Evolutionary conservation across 306 rosid genomes (phyloP).

Genomic region (Vachellia pachyceras): DNA sequence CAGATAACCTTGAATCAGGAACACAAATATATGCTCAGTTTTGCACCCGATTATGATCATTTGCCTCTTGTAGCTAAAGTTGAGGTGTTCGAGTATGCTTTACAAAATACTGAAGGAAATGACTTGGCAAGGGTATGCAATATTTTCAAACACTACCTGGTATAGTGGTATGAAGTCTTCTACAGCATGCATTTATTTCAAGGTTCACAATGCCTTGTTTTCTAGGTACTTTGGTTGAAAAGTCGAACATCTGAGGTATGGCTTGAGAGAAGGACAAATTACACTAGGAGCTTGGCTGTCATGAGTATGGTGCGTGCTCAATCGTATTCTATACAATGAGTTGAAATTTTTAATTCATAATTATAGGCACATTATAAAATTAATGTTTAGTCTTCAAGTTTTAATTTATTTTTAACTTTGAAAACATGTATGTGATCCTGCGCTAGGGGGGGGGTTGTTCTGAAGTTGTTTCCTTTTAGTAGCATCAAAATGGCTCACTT

Average conservation of each 20-base stretch:
- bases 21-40: conserved; percentile 91
- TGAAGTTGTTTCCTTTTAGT: conserved; percentile 24
- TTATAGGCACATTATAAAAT: conserved; percentile 13
- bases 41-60: conserved; percentile 97
- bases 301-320: conserved; percentile 90
- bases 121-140: conserved; percentile 78
- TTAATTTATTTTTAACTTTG: conserved; percentile 1
- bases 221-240: conserved; percentile 96
- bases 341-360: conserved; percentile 26
- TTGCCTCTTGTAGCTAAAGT: conserved; percentile 96
- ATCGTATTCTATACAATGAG: conserved; percentile 25
- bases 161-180: background rate
- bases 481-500: background rate
- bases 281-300: conserved; percentile 97
- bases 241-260: conserved; percentile 98
- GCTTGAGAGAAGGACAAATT: conserved; percentile 98
- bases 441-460: no score
- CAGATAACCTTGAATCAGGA: conserved; percentile 96
- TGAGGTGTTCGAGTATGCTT: conserved; percentile 95
- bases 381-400: background rate
- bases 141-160: conserved; percentile 22
- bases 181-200: conserved; percentile 35
- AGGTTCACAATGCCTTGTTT: conserved; percentile 38
- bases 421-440: conserved; percentile 16
- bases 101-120: conserved; percentile 91